A percentile compares a stretch with the other conserved stretches of the same genome.
phyloP scores from a whole-genome alignment of 306 rosid species.

The Heteromeles arbutifolia region DNA sequence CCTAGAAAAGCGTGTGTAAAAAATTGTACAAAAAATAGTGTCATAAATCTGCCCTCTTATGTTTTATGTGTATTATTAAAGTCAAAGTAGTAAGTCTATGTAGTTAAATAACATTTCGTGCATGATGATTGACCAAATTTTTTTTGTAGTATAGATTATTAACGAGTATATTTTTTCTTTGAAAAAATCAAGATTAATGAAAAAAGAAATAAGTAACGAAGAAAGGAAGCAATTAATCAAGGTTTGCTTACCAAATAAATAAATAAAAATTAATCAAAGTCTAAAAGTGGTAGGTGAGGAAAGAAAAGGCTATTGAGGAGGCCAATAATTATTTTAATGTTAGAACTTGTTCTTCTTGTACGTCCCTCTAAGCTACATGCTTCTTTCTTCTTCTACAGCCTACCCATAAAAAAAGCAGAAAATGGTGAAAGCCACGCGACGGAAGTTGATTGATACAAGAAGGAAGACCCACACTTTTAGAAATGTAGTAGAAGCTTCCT shows the following conservation, averaged over 20 bases:
- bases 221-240: conserved; percentile 33
- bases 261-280: conserved; percentile 10
- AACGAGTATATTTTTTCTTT: neutral
- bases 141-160: neutral
- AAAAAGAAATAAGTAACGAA: conserved; percentile 11
- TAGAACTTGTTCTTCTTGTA: neutral
- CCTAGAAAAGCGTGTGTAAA: too few relatives aligned
- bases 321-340: conserved; percentile 19
- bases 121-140: neutral
- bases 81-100: neutral
- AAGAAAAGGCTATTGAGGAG: conserved; percentile 21
- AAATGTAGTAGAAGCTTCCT: conserved; percentile 50
- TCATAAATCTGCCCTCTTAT: too few relatives aligned
- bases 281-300: conserved; percentile 49
- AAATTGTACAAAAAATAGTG: too few relatives aligned
- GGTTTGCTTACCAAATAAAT: neutral
- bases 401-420: neutral
- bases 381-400: neutral
- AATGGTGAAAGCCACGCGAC: conserved; percentile 33
- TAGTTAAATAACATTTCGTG: neutral
- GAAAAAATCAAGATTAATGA: neutral
- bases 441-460: neutral
- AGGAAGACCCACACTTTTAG: conserved; percentile 4
- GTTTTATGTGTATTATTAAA: neutral
- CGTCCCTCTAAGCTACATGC: neutral